Evolutionary conservation across 441 rosid species (phyloP).

Genomic region (Sinapis alba): DNA sequence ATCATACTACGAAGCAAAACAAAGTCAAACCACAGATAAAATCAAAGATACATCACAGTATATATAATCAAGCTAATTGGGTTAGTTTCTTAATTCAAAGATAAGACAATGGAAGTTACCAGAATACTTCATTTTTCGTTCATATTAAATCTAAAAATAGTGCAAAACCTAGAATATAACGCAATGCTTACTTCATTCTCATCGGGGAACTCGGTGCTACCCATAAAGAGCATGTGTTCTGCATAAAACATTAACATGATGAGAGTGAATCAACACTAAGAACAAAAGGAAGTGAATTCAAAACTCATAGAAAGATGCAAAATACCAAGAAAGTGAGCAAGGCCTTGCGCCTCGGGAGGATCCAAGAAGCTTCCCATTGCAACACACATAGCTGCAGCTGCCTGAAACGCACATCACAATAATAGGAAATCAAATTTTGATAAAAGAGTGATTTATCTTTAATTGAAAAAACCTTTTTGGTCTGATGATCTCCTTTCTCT

Average conservation of each 20-base stretch:
- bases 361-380: slow-evolving; percentile 96
- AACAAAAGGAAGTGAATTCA: not conserved
- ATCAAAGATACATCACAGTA: slow-evolving; percentile 19
- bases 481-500: slow-evolving; percentile 49
- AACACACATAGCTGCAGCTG: slow-evolving; percentile 99
- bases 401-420: slow-evolving; percentile 49
- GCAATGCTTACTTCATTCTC: slow-evolving; percentile 84
- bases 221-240: slow-evolving; percentile 99
- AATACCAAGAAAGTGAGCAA: slow-evolving; percentile 94
- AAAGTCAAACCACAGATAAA: slow-evolving; percentile 46
- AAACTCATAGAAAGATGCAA: slow-evolving; percentile 9
- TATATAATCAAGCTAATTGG: not conserved
- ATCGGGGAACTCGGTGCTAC: slow-evolving; percentile 88
- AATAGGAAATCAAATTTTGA: no score
- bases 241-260: slow-evolving; percentile 25
- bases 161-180: slow-evolving; percentile 9
- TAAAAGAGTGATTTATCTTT: not conserved
- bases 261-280: slow-evolving; percentile 2
- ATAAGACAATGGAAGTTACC: not conserved
- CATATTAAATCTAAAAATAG: not conserved
- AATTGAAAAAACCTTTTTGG: slow-evolving; percentile 66
- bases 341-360: slow-evolving; percentile 91
- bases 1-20: slow-evolving; percentile 79
- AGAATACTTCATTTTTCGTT: not conserved
- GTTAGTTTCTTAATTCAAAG: slow-evolving; percentile 2